Conservation (phyloP, 306 rosid genomes). For the Castanospermum australe region DNA sequence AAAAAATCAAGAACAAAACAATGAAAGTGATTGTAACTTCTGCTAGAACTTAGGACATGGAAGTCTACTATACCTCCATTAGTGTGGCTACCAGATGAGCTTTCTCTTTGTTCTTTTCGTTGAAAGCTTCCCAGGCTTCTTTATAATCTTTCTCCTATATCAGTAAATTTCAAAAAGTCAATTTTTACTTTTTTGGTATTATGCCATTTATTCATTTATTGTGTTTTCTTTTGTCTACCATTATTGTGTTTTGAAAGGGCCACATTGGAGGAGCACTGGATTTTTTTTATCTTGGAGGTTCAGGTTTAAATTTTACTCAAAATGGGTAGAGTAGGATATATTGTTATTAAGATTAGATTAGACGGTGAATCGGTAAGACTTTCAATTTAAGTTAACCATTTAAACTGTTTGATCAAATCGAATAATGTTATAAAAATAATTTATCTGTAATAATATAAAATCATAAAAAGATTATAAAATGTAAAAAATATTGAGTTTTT, state of each 20-base stretch:
- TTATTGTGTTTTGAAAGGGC: background rate
- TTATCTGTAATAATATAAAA: no score
- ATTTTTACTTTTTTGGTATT: background rate
- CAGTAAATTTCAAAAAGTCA: constrained; percentile 1
- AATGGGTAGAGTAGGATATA: background rate
- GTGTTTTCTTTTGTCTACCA: background rate
- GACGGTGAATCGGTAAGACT: no score
- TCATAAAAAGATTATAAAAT: no score
- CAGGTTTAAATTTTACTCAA: background rate
- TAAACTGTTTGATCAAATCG: no score
- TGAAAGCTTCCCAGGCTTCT: constrained; percentile 67
- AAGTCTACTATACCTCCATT: constrained; percentile 61
- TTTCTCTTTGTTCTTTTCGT: constrained; percentile 78
- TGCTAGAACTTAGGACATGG: background rate
- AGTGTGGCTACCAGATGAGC: constrained; percentile 62
- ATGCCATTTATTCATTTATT: background rate
- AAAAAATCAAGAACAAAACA: background rate
- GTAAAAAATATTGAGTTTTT: no score
- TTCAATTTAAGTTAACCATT: no score
- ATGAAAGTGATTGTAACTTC: background rate
- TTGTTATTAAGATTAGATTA: no score
- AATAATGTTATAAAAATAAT: no score
- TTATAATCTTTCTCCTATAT: constrained; percentile 89
- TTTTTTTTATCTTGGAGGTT: background rate
- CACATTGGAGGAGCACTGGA: no score